Percentiles rank a stretch among this genome's conserved stretches.
These are phyloP conservation scores for Crithidia thermophila DNA, from an alignment of 208 protist genomes.

Conservation along the genomic window DNA sequence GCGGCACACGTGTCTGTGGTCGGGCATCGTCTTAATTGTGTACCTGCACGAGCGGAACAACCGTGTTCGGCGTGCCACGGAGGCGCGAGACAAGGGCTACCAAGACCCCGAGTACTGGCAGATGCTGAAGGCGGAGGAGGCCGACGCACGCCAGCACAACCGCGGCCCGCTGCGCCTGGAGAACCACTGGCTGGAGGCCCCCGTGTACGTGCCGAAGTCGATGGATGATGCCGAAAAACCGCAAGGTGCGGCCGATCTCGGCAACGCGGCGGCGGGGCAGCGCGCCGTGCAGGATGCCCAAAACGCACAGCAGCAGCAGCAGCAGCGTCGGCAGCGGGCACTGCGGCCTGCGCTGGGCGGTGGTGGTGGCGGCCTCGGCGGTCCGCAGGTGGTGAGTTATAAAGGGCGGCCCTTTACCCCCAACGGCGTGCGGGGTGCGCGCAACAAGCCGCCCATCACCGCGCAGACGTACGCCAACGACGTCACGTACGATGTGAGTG, in stretches of 20 bases:
- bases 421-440: conserved; percentile 39
- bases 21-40: conserved; percentile 35
- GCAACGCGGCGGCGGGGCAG: neutral
- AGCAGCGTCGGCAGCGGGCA: neutral
- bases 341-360: neutral
- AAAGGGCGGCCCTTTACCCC: conserved; percentile 55
- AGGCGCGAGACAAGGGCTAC: conserved; percentile 35
- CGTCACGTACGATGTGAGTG: conserved; percentile 25
- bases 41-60: conserved; percentile 42
- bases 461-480: conserved; percentile 23
- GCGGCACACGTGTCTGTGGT: conserved; percentile 45
- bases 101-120: conserved; percentile 45
- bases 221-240: neutral
- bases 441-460: conserved; percentile 16
- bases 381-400: conserved; percentile 42
- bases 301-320: conserved; percentile 17
- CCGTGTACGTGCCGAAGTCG: neutral
- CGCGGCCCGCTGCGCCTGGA: conserved; percentile 23
- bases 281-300: neutral
- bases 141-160: conserved; percentile 12
- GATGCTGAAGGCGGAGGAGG: conserved; percentile 32
- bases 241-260: neutral
- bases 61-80: conserved; percentile 39
- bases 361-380: neutral
- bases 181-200: conserved; percentile 28